These are phyloP conservation scores for Allium fistulosum DNA, from an alignment of 106 monocot species.

Conservation along the genomic window DNA sequence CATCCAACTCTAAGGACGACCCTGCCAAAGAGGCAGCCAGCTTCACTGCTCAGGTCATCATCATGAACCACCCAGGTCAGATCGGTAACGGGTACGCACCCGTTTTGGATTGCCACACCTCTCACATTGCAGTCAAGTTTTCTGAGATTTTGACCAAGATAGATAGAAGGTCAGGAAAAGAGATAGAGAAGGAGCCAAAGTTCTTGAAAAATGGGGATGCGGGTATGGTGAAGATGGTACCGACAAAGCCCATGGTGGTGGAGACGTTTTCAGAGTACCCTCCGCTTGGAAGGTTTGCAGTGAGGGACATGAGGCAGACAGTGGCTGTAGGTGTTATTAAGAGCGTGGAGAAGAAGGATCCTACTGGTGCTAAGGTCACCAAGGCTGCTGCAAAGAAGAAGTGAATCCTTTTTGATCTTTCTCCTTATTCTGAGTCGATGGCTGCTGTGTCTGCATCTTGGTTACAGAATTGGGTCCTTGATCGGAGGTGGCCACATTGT, in stretches of 20 bases:
- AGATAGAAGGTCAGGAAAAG: constrained; percentile 35
- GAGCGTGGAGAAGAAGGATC: constrained; percentile 71
- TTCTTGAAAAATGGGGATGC: constrained; percentile 69
- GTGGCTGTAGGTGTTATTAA: constrained; percentile 69
- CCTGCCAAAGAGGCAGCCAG: constrained; percentile 43
- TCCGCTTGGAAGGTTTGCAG: constrained; percentile 59
- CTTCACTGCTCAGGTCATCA: constrained; percentile 37
- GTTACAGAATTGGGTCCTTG: not conserved
- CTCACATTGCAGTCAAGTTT: constrained; percentile 46
- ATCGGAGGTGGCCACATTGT: not conserved
- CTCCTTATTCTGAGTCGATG: not conserved
- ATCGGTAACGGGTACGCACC: constrained; percentile 48
- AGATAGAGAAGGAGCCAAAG: constrained; percentile 56
- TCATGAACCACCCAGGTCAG: constrained; percentile 43
- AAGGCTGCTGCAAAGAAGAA: constrained; percentile 64
- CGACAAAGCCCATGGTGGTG: constrained; percentile 70
- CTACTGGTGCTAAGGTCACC: constrained; percentile 58
- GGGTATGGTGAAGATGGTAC: constrained; percentile 63
- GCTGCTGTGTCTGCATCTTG: not conserved
- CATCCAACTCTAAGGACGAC: constrained; percentile 60
- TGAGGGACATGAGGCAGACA: constrained; percentile 69
- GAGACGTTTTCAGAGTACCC: constrained; percentile 66
- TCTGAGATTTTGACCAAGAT: constrained; percentile 46
- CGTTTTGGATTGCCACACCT: constrained; percentile 41
- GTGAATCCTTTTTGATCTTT: constrained; percentile 12